Base-by-base conservation (phyloP, 208 protist genomes). In the Vickermania ingenoplastis region DNA sequence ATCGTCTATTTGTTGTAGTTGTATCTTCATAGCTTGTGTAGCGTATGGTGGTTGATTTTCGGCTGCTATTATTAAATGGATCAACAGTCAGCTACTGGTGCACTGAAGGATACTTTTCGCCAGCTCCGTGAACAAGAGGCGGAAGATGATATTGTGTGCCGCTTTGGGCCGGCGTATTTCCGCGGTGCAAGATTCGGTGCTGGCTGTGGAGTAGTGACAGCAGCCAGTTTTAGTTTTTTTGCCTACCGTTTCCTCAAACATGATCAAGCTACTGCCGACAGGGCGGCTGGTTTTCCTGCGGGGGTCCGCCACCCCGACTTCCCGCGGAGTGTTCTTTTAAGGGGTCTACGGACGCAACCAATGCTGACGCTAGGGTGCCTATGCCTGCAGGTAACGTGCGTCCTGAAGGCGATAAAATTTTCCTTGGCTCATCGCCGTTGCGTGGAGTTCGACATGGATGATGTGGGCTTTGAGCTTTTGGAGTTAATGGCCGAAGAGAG, bases 131-230 rank as follows among this genome's bases (percentile, higher is more conserved):
- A 77, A 27, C 68, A 86, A 41, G 68, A 77, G 61, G 56, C 74
- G 29, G 87, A 91, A 49, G 87, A 94, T 60, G 69, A 70, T 7
- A 26, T 91, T 17, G 69, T 94, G 14, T 89, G 81, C 53, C 65
- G 79, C 17, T 94, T 94, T 65, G 83, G 87, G 14, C 73, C 69
- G 0, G 75, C 88, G 51, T 94, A 74, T 59, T 94, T 91, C 65
- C 53, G 78, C 41, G 87, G 87, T 0, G 87, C 81, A 0, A 61
- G 83, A n/a, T 41, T 49, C 7, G 87, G 87, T 21, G 59, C 87
- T 1, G 74, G 48, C 0, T 57, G 24, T 27, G 83, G 83, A 7
- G 76, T 48, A 2, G 11, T 91, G 23, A 67, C 80, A 22, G 70
- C 83, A 0, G 63, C 59, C 11, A 53, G 41, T 11, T 55, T 86